phyloP scores from a whole-genome alignment of 2,329 filamentous ascomycete genomes.

The Harringtonia aguacate region DNA sequence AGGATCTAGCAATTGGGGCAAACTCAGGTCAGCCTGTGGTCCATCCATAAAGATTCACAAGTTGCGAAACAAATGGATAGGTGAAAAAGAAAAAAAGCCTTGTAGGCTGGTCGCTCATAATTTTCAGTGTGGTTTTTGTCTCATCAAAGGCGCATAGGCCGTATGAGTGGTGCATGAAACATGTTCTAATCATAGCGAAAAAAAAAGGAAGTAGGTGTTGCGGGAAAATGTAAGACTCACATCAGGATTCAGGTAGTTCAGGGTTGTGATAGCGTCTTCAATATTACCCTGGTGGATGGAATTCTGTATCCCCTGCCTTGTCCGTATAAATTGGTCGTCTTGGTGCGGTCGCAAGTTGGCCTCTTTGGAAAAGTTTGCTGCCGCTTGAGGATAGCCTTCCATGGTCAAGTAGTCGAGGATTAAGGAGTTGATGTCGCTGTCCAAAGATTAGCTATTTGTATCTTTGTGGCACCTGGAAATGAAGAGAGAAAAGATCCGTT shows the following conservation, averaged over 20 bases:
- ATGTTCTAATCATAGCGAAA: conserved; percentile 86
- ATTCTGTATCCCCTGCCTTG: conserved; percentile 72
- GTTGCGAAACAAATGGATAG: neutral
- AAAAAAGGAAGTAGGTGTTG: too few species aligned
- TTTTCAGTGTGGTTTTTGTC: conserved; percentile 52
- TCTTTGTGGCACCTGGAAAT: neutral
- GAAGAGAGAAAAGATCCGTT: conserved; percentile 1
- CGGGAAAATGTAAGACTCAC: conserved; percentile 41
- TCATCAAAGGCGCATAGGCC: conserved; percentile 82
- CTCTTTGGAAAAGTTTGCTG: conserved; percentile 86
- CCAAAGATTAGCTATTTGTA: conserved; percentile 5
- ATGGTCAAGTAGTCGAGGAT: conserved; percentile 96
- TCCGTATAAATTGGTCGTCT: conserved; percentile 61
- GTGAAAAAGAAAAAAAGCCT: neutral
- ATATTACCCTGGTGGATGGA: conserved; percentile 81
- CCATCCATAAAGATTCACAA: neutral
- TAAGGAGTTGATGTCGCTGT: conserved; percentile 85
- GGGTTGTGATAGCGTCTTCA: conserved; percentile 68
- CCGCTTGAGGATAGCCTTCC: conserved; percentile 87
- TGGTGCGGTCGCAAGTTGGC: conserved; percentile 73
- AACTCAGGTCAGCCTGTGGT: conserved; percentile 17
- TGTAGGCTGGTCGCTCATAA: conserved; percentile 49
- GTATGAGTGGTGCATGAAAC: conserved; percentile 99
- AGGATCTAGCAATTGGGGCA: too few species aligned
- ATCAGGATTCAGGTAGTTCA: conserved; percentile 86